A percentile compares a stretch with the other conserved stretches of the same genome.
These are phyloP conservation scores for Fraxinus velutina DNA, from an alignment of 305 asterid genomes.

Conservation along the genomic window DNA sequence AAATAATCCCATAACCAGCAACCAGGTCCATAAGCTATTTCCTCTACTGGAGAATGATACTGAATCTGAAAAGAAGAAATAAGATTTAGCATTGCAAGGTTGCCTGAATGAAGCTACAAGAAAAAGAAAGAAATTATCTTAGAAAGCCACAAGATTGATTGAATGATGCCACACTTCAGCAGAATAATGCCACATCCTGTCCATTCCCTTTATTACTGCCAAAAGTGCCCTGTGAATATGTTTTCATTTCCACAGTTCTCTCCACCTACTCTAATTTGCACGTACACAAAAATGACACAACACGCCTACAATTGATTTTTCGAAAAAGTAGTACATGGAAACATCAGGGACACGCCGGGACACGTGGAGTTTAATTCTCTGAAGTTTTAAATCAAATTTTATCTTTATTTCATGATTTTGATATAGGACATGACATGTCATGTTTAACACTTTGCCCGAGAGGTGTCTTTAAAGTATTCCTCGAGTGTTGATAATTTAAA, in stretches of 20 bases:
- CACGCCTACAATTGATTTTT: not conserved
- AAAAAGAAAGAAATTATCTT: not conserved
- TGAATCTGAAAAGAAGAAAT: conserved; percentile 49
- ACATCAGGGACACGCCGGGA: not conserved
- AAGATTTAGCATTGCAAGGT: conserved; percentile 1
- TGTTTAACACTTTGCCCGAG: not conserved
- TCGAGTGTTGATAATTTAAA: not conserved
- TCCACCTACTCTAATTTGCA: not conserved
- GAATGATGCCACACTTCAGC: not conserved
- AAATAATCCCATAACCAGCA: conserved; percentile 94
- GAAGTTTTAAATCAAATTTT: not conserved
- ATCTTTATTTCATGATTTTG: not conserved
- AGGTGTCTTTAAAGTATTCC: not conserved
- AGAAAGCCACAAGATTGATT: not conserved
- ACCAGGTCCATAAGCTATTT: conserved; percentile 89
- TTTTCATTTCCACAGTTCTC: not conserved
- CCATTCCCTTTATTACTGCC: not conserved
- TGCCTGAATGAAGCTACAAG: conserved; percentile 29
- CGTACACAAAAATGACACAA: not conserved
- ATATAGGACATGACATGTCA: not conserved
- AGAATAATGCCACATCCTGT: not conserved
- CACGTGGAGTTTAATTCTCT: not conserved
- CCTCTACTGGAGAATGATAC: conserved; percentile 90
- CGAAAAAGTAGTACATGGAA: not conserved
- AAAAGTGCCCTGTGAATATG: not conserved